Conservation (phyloP, 148 eudicot genomes). For the Diospyros kaki region DNA sequence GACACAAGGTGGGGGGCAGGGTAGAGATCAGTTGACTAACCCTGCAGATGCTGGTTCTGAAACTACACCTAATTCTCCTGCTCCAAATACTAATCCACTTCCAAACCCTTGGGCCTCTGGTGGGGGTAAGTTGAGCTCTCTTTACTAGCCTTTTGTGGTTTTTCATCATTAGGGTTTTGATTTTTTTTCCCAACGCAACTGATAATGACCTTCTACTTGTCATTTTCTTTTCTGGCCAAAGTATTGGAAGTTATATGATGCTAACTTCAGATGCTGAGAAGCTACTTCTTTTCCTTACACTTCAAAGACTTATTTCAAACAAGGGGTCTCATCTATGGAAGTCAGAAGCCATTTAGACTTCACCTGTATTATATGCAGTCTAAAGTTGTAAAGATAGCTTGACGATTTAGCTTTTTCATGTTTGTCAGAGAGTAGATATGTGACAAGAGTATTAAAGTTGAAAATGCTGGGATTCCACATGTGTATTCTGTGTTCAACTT, state of each 20-base stretch:
- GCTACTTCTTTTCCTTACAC: background rate
- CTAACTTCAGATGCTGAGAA: background rate
- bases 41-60: constrained; percentile 21
- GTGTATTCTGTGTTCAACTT: background rate
- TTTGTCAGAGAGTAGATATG: background rate
- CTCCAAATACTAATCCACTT: constrained; percentile 47
- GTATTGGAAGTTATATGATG: background rate
- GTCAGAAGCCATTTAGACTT: too few relatives aligned
- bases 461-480: background rate
- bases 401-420: background rate
- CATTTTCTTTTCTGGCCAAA: background rate
- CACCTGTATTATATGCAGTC: background rate
- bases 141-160: background rate
- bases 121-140: constrained; percentile 22
- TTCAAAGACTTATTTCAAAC: background rate
- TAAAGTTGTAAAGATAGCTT: background rate
- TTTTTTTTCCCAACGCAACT: background rate
- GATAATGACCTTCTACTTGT: background rate
- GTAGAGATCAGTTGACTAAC: constrained; percentile 3
- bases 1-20: constrained; percentile 14
- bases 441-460: background rate
- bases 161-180: background rate
- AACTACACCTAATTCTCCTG: constrained; percentile 26
- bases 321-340: background rate
- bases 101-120: constrained; percentile 45